Evolutionary conservation across 176 grass and related monocot species (phyloP).

Genomic region (Avena atlantica): DNA sequence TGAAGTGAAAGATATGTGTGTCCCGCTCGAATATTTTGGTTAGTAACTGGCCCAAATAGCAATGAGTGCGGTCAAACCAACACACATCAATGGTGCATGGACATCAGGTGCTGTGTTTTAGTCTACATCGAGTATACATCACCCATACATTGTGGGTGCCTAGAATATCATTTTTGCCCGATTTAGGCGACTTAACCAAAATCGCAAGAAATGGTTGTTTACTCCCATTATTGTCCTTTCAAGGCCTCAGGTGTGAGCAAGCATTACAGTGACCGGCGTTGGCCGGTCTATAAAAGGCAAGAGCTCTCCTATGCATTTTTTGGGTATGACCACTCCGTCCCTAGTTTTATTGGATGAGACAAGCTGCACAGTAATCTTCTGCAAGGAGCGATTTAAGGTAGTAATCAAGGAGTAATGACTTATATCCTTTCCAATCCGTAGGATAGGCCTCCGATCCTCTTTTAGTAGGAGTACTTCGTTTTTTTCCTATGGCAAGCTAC

Average conservation of each 20-base stretch:
- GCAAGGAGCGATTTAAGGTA: background rate
- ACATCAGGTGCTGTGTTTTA: background rate
- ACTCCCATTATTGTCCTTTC: background rate
- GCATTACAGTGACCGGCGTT: background rate
- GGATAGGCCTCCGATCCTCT: background rate
- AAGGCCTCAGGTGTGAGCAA: background rate
- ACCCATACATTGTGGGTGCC: background rate
- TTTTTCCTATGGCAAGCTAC: too few species aligned
- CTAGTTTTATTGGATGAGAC: background rate
- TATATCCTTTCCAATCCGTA: too few species aligned
- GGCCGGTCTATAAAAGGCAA: constrained; percentile 28
- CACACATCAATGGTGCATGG: background rate
- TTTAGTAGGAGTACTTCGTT: background rate
- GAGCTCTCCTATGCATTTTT: background rate
- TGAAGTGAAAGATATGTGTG: background rate
- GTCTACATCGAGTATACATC: background rate
- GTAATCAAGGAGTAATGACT: too few species aligned
- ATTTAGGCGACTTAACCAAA: constrained; percentile 27
- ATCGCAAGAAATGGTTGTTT: constrained; percentile 19
- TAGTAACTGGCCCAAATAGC: background rate
- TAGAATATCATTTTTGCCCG: constrained; percentile 36
- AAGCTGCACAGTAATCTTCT: background rate
- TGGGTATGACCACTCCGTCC: background rate
- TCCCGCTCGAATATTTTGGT: background rate
- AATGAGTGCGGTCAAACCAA: constrained; percentile 13